Percentiles rank a stretch among this genome's conserved stretches.
Conservation (phyloP, 805 yeast species). For the Starmerella bombicola region DNA sequence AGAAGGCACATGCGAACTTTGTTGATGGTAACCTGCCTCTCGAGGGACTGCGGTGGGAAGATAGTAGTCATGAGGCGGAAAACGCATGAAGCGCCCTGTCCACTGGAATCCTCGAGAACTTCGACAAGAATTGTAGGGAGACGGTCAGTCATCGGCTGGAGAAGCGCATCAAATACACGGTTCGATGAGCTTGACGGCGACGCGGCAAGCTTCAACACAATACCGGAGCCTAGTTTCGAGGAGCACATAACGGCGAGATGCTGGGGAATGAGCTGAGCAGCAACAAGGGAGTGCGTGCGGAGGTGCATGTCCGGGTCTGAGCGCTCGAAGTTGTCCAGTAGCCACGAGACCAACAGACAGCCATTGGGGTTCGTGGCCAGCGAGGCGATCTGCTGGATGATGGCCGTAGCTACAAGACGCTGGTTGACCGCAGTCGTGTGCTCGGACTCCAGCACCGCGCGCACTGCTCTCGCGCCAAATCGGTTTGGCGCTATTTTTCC, state of each 20-base stretch:
- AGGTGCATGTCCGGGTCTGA: constrained; percentile 27
- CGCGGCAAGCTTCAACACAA: constrained; percentile 60
- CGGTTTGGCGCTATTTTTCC: constrained; percentile 74
- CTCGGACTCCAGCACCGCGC: constrained; percentile 82
- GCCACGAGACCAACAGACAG: constrained; percentile 83
- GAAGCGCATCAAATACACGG: constrained; percentile 49
- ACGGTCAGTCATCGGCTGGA: constrained; percentile 30
- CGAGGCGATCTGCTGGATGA: constrained; percentile 64
- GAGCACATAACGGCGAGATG: constrained; percentile 52
- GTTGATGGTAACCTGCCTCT: constrained; percentile 44
- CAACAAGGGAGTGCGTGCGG: constrained; percentile 42
- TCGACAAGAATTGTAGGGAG: constrained; percentile 40
- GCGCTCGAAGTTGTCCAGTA: constrained; percentile 59
- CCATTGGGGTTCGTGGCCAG: constrained; percentile 79
- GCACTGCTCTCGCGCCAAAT: constrained; percentile 87
- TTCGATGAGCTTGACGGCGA: constrained; percentile 25
- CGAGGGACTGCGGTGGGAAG: constrained; percentile 38
- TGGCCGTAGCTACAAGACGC: constrained; percentile 59
- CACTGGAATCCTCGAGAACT: constrained; percentile 49
- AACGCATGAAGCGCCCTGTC: constrained; percentile 62
- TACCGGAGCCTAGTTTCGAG: constrained; percentile 74
- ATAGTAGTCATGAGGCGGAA: constrained; percentile 71
- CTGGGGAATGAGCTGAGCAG: constrained; percentile 45
- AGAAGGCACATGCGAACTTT: constrained; percentile 53
- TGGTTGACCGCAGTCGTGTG: constrained; percentile 56